Percentiles rank a stretch among this genome's conserved stretches.
Evolutionary conservation across 495 filamentous ascomycete species (phyloP).

Genomic region (Physcia stellaris): DNA sequence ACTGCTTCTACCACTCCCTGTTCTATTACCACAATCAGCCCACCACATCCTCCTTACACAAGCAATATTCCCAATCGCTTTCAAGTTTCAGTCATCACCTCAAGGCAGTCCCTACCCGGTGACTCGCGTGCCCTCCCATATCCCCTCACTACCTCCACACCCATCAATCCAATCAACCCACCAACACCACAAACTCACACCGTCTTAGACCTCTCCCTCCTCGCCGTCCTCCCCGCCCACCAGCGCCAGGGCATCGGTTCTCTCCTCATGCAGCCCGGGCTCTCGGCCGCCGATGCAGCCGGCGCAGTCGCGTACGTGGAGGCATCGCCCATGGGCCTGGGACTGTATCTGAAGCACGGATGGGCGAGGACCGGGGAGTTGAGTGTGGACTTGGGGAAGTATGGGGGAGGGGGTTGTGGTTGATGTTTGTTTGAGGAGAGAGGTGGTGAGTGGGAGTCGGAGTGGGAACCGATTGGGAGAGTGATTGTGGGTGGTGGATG

Average conservation of each 20-base stretch:
- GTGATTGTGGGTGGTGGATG: too few species aligned
- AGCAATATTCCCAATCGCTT: too few species aligned
- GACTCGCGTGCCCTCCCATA: too few species aligned
- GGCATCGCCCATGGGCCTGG: constrained; percentile 34
- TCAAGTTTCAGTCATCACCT: too few species aligned
- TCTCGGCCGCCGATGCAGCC: constrained; percentile 33
- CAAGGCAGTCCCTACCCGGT: too few species aligned
- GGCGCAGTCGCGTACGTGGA: constrained; percentile 37
- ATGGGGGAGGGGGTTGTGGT: constrained; percentile 11
- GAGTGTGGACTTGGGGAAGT: constrained; percentile 19
- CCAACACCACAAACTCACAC: too few species aligned
- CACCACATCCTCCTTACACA: constrained; percentile 31
- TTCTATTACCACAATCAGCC: constrained; percentile 2
- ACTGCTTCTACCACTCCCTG: background rate
- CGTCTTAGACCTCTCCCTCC: too few species aligned
- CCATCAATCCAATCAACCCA: too few species aligned
- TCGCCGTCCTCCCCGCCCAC: constrained; percentile 26
- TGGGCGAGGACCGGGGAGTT: constrained; percentile 31
- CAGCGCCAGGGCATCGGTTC: constrained; percentile 38
- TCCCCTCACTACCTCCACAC: too few species aligned
- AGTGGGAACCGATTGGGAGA: too few species aligned
- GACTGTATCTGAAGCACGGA: constrained; percentile 41
- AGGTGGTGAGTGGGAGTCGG: too few species aligned
- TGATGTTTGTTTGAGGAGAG: constrained; percentile 6
- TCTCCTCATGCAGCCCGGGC: constrained; percentile 34